Evolutionary conservation across 805 yeast species (phyloP), one percentile per base, ranked within the genome.

Genomic region (Candida pini): DNA sequence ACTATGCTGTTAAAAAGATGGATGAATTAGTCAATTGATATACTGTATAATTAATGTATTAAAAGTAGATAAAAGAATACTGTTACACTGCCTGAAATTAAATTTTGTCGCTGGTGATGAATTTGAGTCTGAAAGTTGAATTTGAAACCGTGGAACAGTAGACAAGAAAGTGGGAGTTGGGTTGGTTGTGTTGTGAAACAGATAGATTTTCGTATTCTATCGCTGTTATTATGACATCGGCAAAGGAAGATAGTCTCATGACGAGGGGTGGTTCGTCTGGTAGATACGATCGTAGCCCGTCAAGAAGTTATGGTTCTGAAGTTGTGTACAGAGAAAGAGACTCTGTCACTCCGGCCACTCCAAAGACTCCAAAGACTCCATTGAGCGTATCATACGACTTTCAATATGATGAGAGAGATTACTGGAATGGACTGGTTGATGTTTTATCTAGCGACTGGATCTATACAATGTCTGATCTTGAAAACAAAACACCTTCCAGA

Each of bases 1-100:
- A 92, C 51, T 92, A 83, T 49, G 81, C 89, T 6, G 71, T 89
- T 36, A 78, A 76, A 35, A 83, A 84, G 53, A 88, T 82, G 86
- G 76, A 73, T 47, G 72, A 67, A 31, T 32, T 58, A 23, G 43
- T 51, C 8, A 37, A 37, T 16, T 39, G 28, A 30, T 23, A 25
- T 24, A 10, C 14, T 16, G 14, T 16, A 14, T n/a, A 13, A 22
- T 15, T 18, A 18, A 2, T 18, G 13, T 16, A 10, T 30, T 8
- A n/a, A 6, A 8, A 9, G 13, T 5, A 10, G 12, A 14, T 10
- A 30, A 15, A 30, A 9, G 26, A 14, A 30, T 10, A 9, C 14
- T 8, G 19, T 19, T 15, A 13, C 12, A 4, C n/a, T n/a, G n/a
- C n/a, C n/a, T n/a, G n/a, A n/a, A n/a, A n/a, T n/a, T n/a, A n/a